Percentiles rank a stretch among this genome's conserved stretches.
Evolutionary conservation across 2,329 filamentous ascomycete species (phyloP).

Genomic region (Trichoderma polysporum): DNA sequence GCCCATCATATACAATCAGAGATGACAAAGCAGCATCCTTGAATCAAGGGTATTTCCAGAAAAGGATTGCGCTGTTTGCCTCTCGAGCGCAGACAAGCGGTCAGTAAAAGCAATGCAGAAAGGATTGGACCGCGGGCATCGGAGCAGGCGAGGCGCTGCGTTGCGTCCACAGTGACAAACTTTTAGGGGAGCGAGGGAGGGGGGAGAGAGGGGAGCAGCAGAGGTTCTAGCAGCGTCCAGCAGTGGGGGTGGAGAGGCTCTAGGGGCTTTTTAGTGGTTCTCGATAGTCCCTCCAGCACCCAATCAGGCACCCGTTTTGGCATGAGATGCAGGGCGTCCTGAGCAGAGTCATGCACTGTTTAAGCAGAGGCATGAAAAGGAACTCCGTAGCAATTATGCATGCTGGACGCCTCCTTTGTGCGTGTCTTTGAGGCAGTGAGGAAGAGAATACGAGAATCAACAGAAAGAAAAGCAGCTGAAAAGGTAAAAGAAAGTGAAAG

Average conservation of each 20-base stretch:
- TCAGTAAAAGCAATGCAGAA: constrained; percentile 5
- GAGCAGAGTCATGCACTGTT: constrained; percentile 16
- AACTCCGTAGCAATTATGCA: background rate
- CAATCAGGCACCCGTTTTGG: constrained; percentile 19
- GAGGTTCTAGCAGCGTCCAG: constrained; percentile 7
- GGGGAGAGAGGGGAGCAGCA: background rate
- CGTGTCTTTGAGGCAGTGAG: background rate
- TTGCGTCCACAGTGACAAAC: constrained; percentile 1
- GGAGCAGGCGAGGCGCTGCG: constrained; percentile 8
- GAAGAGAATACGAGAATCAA: background rate
- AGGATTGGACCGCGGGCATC: background rate
- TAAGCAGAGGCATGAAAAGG: constrained; percentile 12
- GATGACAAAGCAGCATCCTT: background rate
- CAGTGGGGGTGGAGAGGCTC: constrained; percentile 15
- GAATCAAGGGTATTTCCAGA: background rate
- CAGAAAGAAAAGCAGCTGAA: background rate
- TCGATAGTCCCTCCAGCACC: background rate
- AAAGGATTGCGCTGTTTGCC: constrained; percentile 3
- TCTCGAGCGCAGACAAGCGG: constrained; percentile 16
- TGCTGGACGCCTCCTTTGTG: background rate
- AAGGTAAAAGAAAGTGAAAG: background rate
- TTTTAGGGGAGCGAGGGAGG: background rate
- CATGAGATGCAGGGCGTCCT: constrained; percentile 7
- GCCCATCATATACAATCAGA: background rate
- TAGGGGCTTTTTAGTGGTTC: constrained; percentile 13